Evolutionary conservation across 164 flowering plant species (phyloP).

Genomic region (Macadamia tetraphylla): DNA sequence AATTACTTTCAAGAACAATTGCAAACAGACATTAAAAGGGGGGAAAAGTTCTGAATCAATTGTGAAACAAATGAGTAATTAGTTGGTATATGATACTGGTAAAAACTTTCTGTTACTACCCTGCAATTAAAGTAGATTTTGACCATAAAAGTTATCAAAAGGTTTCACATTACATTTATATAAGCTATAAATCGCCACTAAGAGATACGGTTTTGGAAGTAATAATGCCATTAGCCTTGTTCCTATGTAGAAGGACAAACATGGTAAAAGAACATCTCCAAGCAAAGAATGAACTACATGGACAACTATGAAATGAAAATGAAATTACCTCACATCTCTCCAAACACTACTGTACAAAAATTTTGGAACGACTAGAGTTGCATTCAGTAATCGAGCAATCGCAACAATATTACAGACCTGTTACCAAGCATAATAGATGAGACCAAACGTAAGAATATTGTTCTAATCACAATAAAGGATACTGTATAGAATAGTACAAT

Average conservation of each 20-base stretch:
- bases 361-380: slow-evolving; percentile 86
- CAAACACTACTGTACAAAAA: slow-evolving; percentile 92
- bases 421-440: slow-evolving; percentile 12
- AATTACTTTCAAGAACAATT: no score
- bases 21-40: no score
- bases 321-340: slow-evolving; percentile 71
- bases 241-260: neutral
- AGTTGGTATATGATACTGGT: no score
- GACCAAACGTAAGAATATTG: slow-evolving; percentile 8
- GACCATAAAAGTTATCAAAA: no score
- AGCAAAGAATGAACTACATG: neutral
- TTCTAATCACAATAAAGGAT: neutral
- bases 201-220: no score
- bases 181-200: no score
- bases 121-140: no score
- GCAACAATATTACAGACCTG: slow-evolving; percentile 96
- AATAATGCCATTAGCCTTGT: neutral
- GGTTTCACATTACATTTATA: no score
- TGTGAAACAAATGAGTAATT: no score
- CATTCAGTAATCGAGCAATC: slow-evolving; percentile 82
- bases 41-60: no score
- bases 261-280: neutral
- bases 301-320: slow-evolving; percentile 2
- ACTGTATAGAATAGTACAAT: slow-evolving; percentile 1
- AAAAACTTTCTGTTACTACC: no score